Evolutionary conservation across 2,329 filamentous ascomycete species (phyloP), one percentile per base, ranked within the genome.

Genomic region (Ilyonectria mors-panacis): DNA sequence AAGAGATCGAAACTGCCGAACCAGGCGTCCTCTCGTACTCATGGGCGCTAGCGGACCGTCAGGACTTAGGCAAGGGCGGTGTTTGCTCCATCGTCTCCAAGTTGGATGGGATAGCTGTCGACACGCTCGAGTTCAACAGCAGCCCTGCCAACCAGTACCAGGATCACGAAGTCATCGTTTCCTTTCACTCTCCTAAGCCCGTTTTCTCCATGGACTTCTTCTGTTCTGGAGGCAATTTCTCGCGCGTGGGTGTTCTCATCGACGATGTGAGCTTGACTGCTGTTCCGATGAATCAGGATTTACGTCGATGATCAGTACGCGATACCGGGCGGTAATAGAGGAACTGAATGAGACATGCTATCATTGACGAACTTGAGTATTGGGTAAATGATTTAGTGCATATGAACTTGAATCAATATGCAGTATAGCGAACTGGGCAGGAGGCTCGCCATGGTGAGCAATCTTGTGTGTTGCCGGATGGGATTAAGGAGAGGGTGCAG

Each of bases 11-110:
- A 28, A 51, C 45, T 12, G 51, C 35, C n/a, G 45, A 59, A 17
- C 35, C 44, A 12, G 35, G 33, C 28, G 10, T 35, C 33, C 26
- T 63, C 23, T 64, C 62, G 8, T 65, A 65, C 62, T 59, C 55
- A 4, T 65, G 56, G 62, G 56, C 62, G 6, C 62, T 59, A 10
- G 50, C 62, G 21, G 62, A 54, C 15, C 33, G 19, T 17, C 44
- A 63, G 21, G 39, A 51, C 54, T 66, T 58, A 21, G 59, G 55
- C 35, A 12, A n/a, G 10, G 28, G 55, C 17, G 62, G 62, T 21
- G 15, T 33, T 9, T 65, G 62, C 39, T 54, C 47, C 55, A 59
- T 65, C 48, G 21, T 55, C 28, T 54, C 56, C 17, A 53, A 54
- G 28, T 17, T 59, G 17, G 62, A 65, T 19, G 56, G 48, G 13